These are phyloP conservation scores for Ophiostoma quercus DNA, from an alignment of 2,329 filamentous ascomycete species.

Conservation along the genomic window DNA sequence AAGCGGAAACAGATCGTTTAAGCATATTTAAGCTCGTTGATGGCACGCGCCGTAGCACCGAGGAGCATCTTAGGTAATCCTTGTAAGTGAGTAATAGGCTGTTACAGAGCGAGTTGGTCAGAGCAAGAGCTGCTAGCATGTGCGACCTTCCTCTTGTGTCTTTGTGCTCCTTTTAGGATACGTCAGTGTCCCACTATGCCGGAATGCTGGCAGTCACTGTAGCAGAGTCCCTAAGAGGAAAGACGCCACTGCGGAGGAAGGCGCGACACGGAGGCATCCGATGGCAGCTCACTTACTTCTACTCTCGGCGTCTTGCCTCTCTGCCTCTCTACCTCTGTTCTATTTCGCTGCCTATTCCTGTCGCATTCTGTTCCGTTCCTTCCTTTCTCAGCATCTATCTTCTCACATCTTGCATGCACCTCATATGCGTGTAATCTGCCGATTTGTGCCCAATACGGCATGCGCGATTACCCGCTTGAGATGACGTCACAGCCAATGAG, in stretches of 20 bases:
- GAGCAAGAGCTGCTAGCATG: background rate
- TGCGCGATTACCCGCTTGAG: slow-evolving; percentile 4
- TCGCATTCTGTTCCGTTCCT: background rate
- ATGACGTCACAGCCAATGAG: slow-evolving; percentile 23
- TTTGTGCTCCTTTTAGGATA: background rate
- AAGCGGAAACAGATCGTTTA: background rate
- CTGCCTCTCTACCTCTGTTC: background rate
- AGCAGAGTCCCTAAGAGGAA: background rate
- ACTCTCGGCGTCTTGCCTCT: background rate
- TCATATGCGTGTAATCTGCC: slow-evolving; percentile 15
- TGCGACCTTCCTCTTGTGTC: background rate
- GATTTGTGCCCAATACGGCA: slow-evolving; percentile 7
- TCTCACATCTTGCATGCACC: background rate
- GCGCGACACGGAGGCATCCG: background rate
- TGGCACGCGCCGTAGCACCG: background rate
- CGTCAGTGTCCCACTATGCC: background rate
- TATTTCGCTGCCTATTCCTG: background rate
- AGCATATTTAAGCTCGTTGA: background rate
- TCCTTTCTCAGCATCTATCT: background rate
- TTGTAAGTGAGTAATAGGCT: background rate
- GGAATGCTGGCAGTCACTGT: background rate
- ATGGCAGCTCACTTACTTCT: background rate
- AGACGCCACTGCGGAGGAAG: background rate
- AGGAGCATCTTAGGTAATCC: background rate
- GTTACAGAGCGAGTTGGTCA: background rate